Base-by-base conservation (phyloP, 768 basidiomycete species). In the Myochromella boudieri region DNA sequence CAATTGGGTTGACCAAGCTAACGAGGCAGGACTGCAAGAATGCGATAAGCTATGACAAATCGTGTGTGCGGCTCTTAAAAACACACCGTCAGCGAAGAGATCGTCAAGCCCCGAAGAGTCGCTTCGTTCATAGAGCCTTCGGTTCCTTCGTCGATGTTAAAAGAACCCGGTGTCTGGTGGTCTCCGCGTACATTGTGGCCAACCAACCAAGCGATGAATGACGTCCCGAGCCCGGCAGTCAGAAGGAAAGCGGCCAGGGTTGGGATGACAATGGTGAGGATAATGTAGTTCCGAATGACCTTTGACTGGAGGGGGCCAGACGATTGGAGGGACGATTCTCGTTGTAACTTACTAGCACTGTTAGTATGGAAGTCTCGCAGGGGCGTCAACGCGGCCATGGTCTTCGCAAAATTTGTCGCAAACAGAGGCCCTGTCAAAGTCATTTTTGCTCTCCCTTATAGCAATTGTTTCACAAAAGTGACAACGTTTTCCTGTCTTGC, bases 211-310 rank as follows among this genome's bases (percentile, higher is more conserved):
- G 15, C 25, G n/a, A 46, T 21, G 14, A 46, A 18, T 10, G 21
- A 6, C 22, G 37, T 46, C 4, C 44, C 36, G 20, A 46, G 37
- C 9, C 44, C 44, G 4, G 37, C 44, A 29, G 44, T 46, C 18
- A 46, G 34, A 24, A 46, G 36, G 21, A 46, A 38, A 1, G 44
- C 44, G 18, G 24, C 20, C 6, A 46, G 12, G 9, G 44, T 22
- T 2, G 44, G 36, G 21, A 46, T 25, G 11, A 46, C 37, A 11
- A 46, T 18, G 12, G 37, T 46, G 7, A 46, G 3, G 12, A 46
- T 28, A 15, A 46, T 46, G n/a, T 15, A 37, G 4, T 31, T 46
- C 31, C 44, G 44, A 11, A 31, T 31, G 8, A n/a, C 29, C 29
- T n/a, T n/a, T 31, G 29, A n/a, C 29, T n/a, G 29, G n/a, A n/a